A percentile compares a stretch with the other conserved stretches of the same genome.
Conservation (phyloP, 768 basidiomycete species). For the Filobasidium floriforme region DNA sequence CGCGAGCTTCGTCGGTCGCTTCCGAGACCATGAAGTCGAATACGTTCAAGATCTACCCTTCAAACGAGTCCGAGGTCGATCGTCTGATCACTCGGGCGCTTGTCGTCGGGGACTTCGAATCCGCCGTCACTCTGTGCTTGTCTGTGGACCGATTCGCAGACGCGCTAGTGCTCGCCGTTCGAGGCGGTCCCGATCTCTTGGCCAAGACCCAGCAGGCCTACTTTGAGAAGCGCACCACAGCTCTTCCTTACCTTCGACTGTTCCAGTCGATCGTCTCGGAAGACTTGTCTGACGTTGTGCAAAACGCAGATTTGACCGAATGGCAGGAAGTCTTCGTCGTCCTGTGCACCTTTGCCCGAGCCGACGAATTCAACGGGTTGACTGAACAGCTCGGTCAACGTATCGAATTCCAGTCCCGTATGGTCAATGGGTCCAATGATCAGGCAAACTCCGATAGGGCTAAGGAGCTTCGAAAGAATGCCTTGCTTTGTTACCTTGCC, state of each 20-base stretch:
- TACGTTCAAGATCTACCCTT: slow-evolving; percentile 83
- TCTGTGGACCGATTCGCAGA: slow-evolving; percentile 85
- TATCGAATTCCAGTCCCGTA: slow-evolving; percentile 72
- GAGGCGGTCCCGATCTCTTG: slow-evolving; percentile 79
- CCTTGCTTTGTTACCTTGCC: slow-evolving; percentile 86
- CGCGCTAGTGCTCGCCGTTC: slow-evolving; percentile 84
- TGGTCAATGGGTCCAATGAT: slow-evolving; percentile 51
- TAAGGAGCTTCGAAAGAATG: slow-evolving; percentile 66
- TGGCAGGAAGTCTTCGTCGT: slow-evolving; percentile 98
- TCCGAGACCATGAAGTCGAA: slow-evolving; percentile 63
- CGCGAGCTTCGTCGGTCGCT: slow-evolving; percentile 70
- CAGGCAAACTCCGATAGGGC: slow-evolving; percentile 46
- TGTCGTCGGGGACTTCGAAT: slow-evolving; percentile 89
- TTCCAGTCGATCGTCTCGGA: slow-evolving; percentile 90
- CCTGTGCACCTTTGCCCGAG: slow-evolving; percentile 80
- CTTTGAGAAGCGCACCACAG: slow-evolving; percentile 70
- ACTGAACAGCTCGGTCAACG: slow-evolving; percentile 86
- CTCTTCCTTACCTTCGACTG: slow-evolving; percentile 78
- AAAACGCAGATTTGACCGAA: slow-evolving; percentile 87
- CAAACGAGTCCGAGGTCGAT: slow-evolving; percentile 78
- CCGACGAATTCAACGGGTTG: slow-evolving; percentile 76
- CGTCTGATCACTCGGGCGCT: slow-evolving; percentile 82
- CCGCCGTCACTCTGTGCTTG: slow-evolving; percentile 83
- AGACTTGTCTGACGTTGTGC: slow-evolving; percentile 86
- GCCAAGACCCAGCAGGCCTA: slow-evolving; percentile 85